Conservation (phyloP, 2,329 filamentous ascomycete genomes). For the Ceratocystis variospora region DNA sequence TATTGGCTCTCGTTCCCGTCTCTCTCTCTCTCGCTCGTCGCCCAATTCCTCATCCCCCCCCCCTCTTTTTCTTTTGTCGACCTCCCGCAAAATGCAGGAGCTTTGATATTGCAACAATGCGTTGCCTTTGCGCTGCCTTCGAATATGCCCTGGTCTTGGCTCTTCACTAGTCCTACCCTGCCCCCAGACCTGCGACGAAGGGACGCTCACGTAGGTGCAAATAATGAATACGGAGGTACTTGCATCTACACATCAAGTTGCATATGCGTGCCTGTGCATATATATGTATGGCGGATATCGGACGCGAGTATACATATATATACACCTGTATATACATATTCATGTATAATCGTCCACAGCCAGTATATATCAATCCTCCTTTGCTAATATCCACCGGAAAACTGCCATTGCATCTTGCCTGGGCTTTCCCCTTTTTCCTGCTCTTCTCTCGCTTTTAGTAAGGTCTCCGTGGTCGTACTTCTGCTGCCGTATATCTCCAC, state of each 20-base stretch:
- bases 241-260: too few relatives aligned
- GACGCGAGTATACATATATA: too few relatives aligned
- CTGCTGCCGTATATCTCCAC: too few relatives aligned
- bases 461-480: too few relatives aligned
- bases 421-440: neutral
- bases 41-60: neutral
- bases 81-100: neutral
- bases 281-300: too few relatives aligned
- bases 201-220: too few relatives aligned
- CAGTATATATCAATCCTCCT: neutral
- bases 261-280: too few relatives aligned
- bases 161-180: too few relatives aligned
- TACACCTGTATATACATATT: too few relatives aligned
- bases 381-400: neutral
- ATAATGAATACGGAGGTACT: too few relatives aligned
- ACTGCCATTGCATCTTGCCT: neutral
- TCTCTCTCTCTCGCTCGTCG: neutral
- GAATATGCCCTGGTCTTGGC: too few relatives aligned
- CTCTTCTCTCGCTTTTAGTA: neutral
- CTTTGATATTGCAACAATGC: neutral
- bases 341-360: neutral
- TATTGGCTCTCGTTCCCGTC: neutral
- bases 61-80: neutral
- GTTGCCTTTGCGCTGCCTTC: neutral
- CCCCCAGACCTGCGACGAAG: too few relatives aligned